Conservation (phyloP, 169 alveolate genomes). For the Plasmodium gallinaceum region DNA sequence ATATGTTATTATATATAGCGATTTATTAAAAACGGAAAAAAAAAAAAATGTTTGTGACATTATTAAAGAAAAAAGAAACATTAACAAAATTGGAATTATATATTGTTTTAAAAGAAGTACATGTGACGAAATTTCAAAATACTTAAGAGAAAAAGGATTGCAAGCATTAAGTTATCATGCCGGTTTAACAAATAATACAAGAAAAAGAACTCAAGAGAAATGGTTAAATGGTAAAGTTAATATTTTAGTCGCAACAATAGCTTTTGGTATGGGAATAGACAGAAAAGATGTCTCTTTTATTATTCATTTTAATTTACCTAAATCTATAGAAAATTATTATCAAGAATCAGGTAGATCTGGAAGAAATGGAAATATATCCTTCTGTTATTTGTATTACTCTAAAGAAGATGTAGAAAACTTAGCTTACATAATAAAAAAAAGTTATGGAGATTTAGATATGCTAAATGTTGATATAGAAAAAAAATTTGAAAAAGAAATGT, state of each 20-base stretch:
- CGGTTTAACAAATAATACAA: slow-evolving; percentile 84
- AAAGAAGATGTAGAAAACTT: slow-evolving; percentile 80
- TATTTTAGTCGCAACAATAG: slow-evolving; percentile 98
- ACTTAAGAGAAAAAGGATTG: slow-evolving; percentile 86
- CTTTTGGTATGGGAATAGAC: slow-evolving; percentile 99
- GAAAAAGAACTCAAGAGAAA: slow-evolving; percentile 86
- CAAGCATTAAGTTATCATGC: slow-evolving; percentile 90
- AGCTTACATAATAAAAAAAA: slow-evolving; percentile 42
- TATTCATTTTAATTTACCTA: slow-evolving; percentile 97
- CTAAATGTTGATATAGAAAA: slow-evolving; percentile 24
- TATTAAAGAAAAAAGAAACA: slow-evolving; percentile 67
- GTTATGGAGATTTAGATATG: slow-evolving; percentile 25
- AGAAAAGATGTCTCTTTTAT: slow-evolving; percentile 96
- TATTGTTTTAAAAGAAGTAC: slow-evolving; percentile 95
- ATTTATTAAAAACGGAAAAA: slow-evolving; percentile 76
- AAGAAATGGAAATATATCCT: slow-evolving; percentile 94
- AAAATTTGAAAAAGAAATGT: slow-evolving; percentile 64
- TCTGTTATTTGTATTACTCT: slow-evolving; percentile 86
- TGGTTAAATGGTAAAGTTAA: slow-evolving; percentile 95
- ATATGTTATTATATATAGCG: slow-evolving; percentile 86
- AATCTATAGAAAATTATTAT: slow-evolving; percentile 93
- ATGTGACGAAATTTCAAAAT: slow-evolving; percentile 94
- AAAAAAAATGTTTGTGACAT: slow-evolving; percentile 77
- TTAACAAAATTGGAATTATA: slow-evolving; percentile 87
- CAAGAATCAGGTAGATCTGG: slow-evolving; percentile 99